These are phyloP conservation scores for Adansonia grandidieri DNA, from an alignment of 441 rosid genomes.

Conservation along the genomic window DNA sequence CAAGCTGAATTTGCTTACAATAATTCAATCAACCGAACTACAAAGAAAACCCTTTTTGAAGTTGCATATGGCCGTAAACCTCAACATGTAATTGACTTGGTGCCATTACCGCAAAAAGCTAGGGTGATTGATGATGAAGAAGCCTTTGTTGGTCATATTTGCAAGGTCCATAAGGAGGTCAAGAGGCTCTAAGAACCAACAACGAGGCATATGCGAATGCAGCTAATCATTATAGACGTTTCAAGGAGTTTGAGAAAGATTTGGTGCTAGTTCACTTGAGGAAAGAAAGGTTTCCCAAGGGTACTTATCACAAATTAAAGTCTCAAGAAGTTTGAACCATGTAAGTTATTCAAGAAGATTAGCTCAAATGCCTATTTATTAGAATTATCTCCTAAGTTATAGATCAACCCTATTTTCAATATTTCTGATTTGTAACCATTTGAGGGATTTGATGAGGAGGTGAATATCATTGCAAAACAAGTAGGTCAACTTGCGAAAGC, in stretches of 20 bases:
- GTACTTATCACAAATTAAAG: no score
- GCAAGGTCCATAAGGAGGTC: no score
- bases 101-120: background rate
- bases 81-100: background rate
- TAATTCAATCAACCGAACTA: background rate
- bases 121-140: background rate
- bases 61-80: constrained; percentile 2
- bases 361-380: no score
- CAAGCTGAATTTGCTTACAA: background rate
- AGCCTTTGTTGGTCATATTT: background rate
- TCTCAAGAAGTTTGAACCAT: no score
- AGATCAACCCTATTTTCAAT: background rate
- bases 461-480: background rate
- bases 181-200: no score
- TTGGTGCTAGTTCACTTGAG: no score
- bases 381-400: no score
- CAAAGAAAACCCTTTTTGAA: background rate
- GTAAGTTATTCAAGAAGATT: no score
- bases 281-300: no score
- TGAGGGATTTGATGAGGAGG: background rate
- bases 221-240: no score
- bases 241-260: no score
- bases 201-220: no score
- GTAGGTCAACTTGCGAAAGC: background rate
- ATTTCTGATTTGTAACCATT: background rate